Evolutionary conservation across 2,329 filamentous ascomycete genomes (phyloP).

Genomic region (Penicillium sp.): DNA sequence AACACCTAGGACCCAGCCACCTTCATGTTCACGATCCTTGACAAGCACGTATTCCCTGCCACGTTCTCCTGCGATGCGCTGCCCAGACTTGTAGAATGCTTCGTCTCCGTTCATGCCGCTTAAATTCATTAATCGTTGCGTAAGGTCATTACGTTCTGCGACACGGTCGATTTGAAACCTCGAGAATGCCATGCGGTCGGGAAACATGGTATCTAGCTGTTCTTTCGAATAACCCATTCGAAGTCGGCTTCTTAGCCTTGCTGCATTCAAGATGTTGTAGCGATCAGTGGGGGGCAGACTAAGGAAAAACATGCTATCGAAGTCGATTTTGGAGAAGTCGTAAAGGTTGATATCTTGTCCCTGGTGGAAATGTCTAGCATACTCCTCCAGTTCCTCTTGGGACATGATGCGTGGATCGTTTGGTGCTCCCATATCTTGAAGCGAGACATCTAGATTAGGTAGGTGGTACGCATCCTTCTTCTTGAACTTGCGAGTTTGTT

Average conservation of each 20-base stretch:
- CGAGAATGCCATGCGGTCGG: slow-evolving; percentile 95
- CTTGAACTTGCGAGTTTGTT: slow-evolving; percentile 73
- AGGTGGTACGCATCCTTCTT: slow-evolving; percentile 96
- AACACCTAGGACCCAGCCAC: slow-evolving; percentile 93
- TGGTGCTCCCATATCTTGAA: slow-evolving; percentile 82
- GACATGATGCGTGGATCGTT: slow-evolving; percentile 97
- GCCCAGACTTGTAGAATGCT: slow-evolving; percentile 63
- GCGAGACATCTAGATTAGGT: slow-evolving; percentile 74
- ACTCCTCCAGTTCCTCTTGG: slow-evolving; percentile 87
- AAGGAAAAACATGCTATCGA: slow-evolving; percentile 91
- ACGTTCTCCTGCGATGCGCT: slow-evolving; percentile 66
- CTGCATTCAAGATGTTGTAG: slow-evolving; percentile 97
- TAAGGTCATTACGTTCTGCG: slow-evolving; percentile 87
- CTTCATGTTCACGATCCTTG: slow-evolving; percentile 91
- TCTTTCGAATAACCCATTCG: slow-evolving; percentile 97
- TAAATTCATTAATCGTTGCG: slow-evolving; percentile 90
- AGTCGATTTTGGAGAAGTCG: slow-evolving; percentile 98
- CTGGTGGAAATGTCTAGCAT: slow-evolving; percentile 85
- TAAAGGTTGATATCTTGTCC: slow-evolving; percentile 88
- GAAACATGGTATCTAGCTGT: slow-evolving; percentile 94
- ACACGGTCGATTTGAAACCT: slow-evolving; percentile 95
- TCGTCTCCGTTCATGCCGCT: slow-evolving; percentile 84
- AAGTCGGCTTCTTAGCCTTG: slow-evolving; percentile 79
- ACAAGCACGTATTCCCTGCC: slow-evolving; percentile 94
- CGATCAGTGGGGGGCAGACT: slow-evolving; percentile 85